phyloP scores from a whole-genome alignment of 805 yeast species.

The Nakazawaea wickerhamii region DNA sequence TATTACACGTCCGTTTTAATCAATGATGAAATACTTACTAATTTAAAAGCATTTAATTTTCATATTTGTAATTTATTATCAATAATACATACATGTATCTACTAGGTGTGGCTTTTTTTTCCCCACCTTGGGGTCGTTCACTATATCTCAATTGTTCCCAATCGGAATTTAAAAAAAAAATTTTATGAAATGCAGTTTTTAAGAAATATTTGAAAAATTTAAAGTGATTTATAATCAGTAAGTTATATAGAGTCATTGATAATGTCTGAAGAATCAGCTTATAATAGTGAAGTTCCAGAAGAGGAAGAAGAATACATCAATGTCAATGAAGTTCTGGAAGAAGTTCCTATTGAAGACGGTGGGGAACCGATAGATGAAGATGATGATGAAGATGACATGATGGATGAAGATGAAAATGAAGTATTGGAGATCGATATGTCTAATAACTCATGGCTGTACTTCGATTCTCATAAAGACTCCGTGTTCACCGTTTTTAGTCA shows the following conservation, averaged over 20 bases:
- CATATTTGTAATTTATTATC: too few relatives aligned
- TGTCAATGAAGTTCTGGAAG: conserved; percentile 39
- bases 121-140: too few relatives aligned
- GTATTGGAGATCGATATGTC: conserved; percentile 77
- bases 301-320: conserved; percentile 31
- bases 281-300: neutral
- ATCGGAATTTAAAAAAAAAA: neutral
- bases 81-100: too few relatives aligned
- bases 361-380: conserved; percentile 33
- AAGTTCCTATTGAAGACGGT: conserved; percentile 21
- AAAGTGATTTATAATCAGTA: neutral
- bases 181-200: too few relatives aligned
- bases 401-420: conserved; percentile 40
- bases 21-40: too few relatives aligned
- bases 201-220: too few relatives aligned
- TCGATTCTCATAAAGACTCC: conserved; percentile 87
- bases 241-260: too few relatives aligned
- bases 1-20: too few relatives aligned
- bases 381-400: conserved; percentile 29
- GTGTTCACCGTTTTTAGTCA: conserved; percentile 78
- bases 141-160: neutral
- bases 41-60: too few relatives aligned
- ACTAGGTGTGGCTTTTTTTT: too few relatives aligned
- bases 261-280: neutral
- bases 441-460: conserved; percentile 84